Percentiles rank a stretch among this genome's conserved stretches.
Evolutionary conservation across 306 rosid genomes (phyloP).

Genomic region (Mucuna pruriens): DNA sequence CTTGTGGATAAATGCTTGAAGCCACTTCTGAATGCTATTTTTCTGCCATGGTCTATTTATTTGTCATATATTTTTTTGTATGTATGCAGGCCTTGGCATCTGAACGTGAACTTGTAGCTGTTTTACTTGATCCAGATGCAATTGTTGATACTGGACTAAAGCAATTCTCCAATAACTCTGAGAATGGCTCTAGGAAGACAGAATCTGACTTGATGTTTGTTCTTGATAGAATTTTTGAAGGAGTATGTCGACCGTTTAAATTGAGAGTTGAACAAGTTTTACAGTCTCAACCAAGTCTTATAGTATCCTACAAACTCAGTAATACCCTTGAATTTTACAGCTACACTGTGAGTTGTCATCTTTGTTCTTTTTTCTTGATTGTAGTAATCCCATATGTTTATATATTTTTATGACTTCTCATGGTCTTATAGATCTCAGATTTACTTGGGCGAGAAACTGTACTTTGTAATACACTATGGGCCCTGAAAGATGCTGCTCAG

Average conservation of each 20-base stretch:
- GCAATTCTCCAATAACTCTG: conserved; percentile 58
- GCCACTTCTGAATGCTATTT: conserved; percentile 24
- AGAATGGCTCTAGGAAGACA: conserved; percentile 59
- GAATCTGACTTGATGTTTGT: conserved; percentile 87
- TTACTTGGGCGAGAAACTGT: conserved; percentile 92
- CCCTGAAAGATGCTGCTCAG: conserved; percentile 89
- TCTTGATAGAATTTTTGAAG: conserved; percentile 97
- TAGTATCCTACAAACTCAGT: conserved; percentile 87
- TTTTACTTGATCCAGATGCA: conserved; percentile 85
- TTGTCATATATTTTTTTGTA: not conserved
- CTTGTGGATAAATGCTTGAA: conserved; percentile 36
- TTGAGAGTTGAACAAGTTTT: conserved; percentile 97
- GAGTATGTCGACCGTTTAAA: conserved; percentile 99
- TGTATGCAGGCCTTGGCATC: conserved; percentile 91
- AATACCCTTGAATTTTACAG: conserved; percentile 91
- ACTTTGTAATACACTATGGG: conserved; percentile 84
- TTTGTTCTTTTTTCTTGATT: not conserved
- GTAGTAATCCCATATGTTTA: not conserved
- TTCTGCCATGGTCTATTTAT: conserved; percentile 29
- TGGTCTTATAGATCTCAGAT: conserved; percentile 76
- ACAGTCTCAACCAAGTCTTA: conserved; percentile 93
- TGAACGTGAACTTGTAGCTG: conserved; percentile 91
- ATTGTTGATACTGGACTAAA: conserved; percentile 60
- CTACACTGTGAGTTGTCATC: conserved; percentile 78
- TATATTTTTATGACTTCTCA: conserved; percentile 31